These are phyloP conservation scores for Trichoderma aggressivum DNA, from an alignment of 2,329 filamentous ascomycete genomes.

Conservation along the genomic window DNA sequence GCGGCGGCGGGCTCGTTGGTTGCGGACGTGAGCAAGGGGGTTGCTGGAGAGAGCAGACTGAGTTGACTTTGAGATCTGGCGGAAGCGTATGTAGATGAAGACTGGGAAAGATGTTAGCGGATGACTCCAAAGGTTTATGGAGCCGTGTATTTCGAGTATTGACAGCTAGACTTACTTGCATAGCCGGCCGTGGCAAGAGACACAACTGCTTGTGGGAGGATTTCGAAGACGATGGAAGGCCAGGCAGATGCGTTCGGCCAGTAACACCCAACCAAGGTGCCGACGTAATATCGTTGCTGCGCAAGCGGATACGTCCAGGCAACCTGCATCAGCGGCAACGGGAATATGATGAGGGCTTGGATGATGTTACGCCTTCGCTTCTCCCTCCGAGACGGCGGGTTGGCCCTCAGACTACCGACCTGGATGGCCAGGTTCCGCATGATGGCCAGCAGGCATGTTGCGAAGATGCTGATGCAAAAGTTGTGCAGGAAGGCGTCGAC, in stretches of 20 bases:
- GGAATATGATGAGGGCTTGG: slow-evolving; percentile 55
- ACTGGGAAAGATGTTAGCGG: slow-evolving; percentile 29
- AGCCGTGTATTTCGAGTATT: background rate
- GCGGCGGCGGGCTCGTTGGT: slow-evolving; percentile 47
- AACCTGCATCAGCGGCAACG: slow-evolving; percentile 49
- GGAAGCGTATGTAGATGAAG: slow-evolving; percentile 48
- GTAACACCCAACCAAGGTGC: slow-evolving; percentile 49
- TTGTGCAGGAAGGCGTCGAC: slow-evolving; percentile 48
- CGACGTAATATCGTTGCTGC: slow-evolving; percentile 47
- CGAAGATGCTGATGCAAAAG: slow-evolving; percentile 44
- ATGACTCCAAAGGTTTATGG: background rate
- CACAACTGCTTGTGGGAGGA: slow-evolving; percentile 44
- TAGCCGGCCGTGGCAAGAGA: slow-evolving; percentile 44
- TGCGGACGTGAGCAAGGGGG: slow-evolving; percentile 40
- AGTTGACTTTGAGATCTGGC: slow-evolving; percentile 42
- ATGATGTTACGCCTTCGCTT: slow-evolving; percentile 40
- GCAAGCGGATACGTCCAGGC: slow-evolving; percentile 47
- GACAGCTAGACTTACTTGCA: slow-evolving; percentile 41
- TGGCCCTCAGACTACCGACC: slow-evolving; percentile 44
- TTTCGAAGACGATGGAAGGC: slow-evolving; percentile 48
- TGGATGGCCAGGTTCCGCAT: slow-evolving; percentile 53
- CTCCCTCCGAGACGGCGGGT: slow-evolving; percentile 40
- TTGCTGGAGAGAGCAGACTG: slow-evolving; percentile 39
- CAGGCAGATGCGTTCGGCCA: slow-evolving; percentile 44
- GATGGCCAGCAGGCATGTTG: slow-evolving; percentile 51